Percentiles rank a stretch among this genome's conserved stretches.
Conservation (phyloP, 768 basidiomycete species). For the Lentinula raphanica region DNA sequence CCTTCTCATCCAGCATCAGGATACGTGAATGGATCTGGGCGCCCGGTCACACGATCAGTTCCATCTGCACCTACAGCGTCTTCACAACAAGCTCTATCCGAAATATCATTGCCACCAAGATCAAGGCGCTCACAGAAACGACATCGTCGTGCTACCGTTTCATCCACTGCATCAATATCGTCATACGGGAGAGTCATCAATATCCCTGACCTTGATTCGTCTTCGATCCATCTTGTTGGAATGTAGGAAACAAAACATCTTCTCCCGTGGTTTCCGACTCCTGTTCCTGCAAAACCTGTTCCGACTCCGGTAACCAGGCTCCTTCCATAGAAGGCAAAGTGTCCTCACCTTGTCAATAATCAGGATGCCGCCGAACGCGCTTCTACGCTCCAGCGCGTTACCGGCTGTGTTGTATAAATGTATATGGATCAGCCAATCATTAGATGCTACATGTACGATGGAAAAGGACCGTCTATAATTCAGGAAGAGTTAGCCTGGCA, state of each 20-base stretch:
- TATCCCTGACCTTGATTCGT: not conserved
- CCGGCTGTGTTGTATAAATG: no score
- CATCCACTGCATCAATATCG: not conserved
- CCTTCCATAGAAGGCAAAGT: no score
- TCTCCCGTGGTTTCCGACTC: not conserved
- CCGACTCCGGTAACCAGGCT: no score
- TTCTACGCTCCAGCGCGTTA: no score
- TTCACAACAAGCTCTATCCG: not conserved
- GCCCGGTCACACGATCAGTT: not conserved
- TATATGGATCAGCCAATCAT: no score
- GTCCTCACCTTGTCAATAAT: no score
- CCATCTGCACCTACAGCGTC: slow-evolving; percentile 1
- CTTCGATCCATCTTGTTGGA: not conserved
- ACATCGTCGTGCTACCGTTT: not conserved
- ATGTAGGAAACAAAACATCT: not conserved
- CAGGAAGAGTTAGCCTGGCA: no score
- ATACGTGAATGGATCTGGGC: not conserved
- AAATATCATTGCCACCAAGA: not conserved
- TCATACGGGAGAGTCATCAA: not conserved
- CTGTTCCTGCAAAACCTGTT: no score
- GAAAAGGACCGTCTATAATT: no score
- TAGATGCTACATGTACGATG: no score
- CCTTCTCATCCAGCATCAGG: slow-evolving; percentile 4
- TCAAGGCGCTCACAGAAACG: not conserved
- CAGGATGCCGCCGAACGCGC: no score